Evolutionary conservation across 257 asterid species (phyloP).

Genomic region (Nicotiana otophora): DNA sequence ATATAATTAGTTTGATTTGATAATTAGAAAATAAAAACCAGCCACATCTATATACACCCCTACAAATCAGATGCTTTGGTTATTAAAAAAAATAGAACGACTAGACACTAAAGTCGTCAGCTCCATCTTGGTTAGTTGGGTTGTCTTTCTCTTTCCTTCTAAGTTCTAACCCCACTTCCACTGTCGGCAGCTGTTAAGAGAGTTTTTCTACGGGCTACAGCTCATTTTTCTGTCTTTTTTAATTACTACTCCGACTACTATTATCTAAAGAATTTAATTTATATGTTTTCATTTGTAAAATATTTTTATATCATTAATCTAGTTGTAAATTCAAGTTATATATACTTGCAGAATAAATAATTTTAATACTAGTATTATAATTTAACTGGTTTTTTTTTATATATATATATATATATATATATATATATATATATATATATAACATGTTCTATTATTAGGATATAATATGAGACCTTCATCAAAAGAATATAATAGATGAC

Average conservation of each 20-base stretch:
- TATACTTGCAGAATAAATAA: background rate
- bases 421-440: too few relatives aligned
- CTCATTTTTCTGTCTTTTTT: background rate
- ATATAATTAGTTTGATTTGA: too few relatives aligned
- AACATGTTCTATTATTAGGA: too few relatives aligned
- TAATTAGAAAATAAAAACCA: too few relatives aligned
- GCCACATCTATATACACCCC: too few relatives aligned
- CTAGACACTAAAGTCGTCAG: background rate
- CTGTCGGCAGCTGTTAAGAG: background rate
- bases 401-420: background rate
- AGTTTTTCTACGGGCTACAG: background rate
- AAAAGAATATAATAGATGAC: too few relatives aligned
- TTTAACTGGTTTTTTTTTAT: background rate
- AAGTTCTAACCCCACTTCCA: background rate
- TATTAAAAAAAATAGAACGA: background rate
- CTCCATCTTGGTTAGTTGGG: background rate
- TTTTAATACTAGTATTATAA: background rate
- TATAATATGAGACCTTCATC: too few relatives aligned
- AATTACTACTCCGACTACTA: background rate
- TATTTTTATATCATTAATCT: background rate
- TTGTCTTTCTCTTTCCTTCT: background rate
- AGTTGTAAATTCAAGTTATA: background rate
- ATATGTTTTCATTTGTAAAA: background rate
- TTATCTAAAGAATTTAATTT: too few relatives aligned
- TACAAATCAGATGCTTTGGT: too few relatives aligned